Conservation (phyloP, 305 asterid genomes). For the Fraxinus floribunda region DNA sequence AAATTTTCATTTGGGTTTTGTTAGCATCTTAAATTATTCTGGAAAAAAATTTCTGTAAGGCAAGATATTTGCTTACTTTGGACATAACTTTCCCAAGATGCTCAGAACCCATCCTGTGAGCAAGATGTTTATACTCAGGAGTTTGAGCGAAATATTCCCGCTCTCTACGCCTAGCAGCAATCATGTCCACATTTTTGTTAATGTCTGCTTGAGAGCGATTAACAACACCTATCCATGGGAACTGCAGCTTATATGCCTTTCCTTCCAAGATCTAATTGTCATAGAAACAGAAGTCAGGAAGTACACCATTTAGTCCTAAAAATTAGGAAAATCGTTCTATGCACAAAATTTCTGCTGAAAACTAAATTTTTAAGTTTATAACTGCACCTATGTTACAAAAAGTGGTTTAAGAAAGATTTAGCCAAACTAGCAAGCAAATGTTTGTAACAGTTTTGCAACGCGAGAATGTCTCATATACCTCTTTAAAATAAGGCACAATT, state of each 20-base stretch:
- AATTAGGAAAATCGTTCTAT: neutral
- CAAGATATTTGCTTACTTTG: constrained; percentile 47
- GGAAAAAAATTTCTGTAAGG: neutral
- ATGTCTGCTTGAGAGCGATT: constrained; percentile 97
- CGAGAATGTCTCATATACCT: neutral
- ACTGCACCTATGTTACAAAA: neutral
- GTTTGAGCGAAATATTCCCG: constrained; percentile 82
- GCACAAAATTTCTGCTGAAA: constrained; percentile 6
- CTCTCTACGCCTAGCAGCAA: constrained; percentile 91
- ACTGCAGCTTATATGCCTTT: constrained; percentile 79
- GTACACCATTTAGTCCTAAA: constrained; percentile 12
- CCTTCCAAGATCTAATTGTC: constrained; percentile 78
- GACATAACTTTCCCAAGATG: constrained; percentile 92
- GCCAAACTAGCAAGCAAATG: neutral
- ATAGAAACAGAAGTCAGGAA: constrained; percentile 13
- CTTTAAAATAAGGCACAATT: neutral
- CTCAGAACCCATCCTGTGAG: constrained; percentile 89
- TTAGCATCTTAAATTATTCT: neutral
- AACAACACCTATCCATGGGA: constrained; percentile 98
- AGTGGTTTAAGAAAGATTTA: neutral
- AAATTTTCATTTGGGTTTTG: constrained; percentile 1
- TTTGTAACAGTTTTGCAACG: constrained; percentile 11
- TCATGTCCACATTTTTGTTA: constrained; percentile 91
- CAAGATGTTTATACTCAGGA: constrained; percentile 80
- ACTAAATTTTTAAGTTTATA: neutral